These are phyloP conservation scores for Eurotiales sp. DNA, from an alignment of 2,329 filamentous ascomycete genomes.

Conservation along the genomic window DNA sequence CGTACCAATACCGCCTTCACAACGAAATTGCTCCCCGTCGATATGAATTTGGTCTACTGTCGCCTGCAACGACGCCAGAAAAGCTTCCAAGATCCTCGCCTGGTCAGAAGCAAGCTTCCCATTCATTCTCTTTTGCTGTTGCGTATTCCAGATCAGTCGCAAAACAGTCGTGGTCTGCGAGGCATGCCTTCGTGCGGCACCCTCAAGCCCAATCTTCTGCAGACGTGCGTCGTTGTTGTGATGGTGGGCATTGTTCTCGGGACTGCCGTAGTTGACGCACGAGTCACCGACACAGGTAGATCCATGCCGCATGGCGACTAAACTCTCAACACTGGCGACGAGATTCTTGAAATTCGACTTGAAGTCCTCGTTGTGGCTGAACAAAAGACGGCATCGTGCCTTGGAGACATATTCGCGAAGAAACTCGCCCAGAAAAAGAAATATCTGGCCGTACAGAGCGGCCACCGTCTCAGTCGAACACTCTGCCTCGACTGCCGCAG, in stretches of 20 bases:
- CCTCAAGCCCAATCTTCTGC: constrained; percentile 24
- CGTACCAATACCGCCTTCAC: constrained; percentile 5
- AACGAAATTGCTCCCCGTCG: background rate
- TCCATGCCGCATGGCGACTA: constrained; percentile 8
- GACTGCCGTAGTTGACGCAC: background rate
- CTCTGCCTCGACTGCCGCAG: constrained; percentile 14
- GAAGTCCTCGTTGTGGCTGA: constrained; percentile 32
- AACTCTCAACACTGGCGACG: constrained; percentile 27
- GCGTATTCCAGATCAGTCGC: constrained; percentile 36
- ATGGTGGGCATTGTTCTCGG: background rate
- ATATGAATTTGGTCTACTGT: constrained; percentile 18
- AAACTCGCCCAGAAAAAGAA: constrained; percentile 35
- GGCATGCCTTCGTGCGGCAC: constrained; percentile 28
- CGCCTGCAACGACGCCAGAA: constrained; percentile 23
- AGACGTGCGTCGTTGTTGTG: constrained; percentile 14
- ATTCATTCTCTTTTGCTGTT: constrained; percentile 30
- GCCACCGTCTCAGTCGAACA: constrained; percentile 17
- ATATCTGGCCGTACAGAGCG: constrained; percentile 31
- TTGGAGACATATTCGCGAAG: constrained; percentile 36
- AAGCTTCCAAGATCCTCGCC: constrained; percentile 24
- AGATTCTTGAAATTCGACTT: constrained; percentile 32
- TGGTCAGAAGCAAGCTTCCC: constrained; percentile 23
- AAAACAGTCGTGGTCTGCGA: constrained; percentile 34
- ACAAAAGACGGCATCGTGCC: constrained; percentile 32
- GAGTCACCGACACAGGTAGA: constrained; percentile 21